These are phyloP conservation scores for Sextonia rubra DNA, from an alignment of 164 flowering plant genomes.

Conservation along the genomic window DNA sequence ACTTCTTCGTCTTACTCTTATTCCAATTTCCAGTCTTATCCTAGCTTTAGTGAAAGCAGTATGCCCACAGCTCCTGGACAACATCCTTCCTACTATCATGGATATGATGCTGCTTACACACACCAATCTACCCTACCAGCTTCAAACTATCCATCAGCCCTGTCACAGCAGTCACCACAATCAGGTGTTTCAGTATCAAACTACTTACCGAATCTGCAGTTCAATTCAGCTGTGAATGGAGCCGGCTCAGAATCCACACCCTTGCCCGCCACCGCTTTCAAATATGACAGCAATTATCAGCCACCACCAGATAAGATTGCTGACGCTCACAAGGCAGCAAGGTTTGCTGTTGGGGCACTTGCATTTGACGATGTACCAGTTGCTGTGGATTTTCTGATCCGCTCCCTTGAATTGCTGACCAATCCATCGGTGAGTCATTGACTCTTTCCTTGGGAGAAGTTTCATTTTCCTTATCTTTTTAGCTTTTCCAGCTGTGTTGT, in stretches of 20 bases:
- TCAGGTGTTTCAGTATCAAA: conserved; percentile 3
- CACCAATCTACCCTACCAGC: conserved; percentile 35
- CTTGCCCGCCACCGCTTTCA: conserved; percentile 29
- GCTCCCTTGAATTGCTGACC: conserved; percentile 83
- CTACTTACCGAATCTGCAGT: conserved; percentile 28
- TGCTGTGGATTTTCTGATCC: conserved; percentile 75
- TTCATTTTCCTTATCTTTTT: not conserved
- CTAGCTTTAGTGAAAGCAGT: conserved; percentile 69
- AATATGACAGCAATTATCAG: conserved; percentile 69
- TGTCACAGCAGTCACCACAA: conserved; percentile 14
- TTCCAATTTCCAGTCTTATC: conserved; percentile 81
- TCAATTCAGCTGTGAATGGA: conserved; percentile 34
- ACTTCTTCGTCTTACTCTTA: conserved; percentile 32
- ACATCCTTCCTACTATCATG: conserved; percentile 57
- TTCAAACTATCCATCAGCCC: conserved; percentile 19
- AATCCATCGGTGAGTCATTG: conserved; percentile 75
- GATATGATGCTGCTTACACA: conserved; percentile 48
- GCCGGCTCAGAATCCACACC: conserved; percentile 29
- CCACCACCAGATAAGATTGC: conserved; percentile 86
- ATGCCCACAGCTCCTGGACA: conserved; percentile 72
- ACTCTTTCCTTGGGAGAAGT: conserved; percentile 9
- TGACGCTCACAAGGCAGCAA: conserved; percentile 98
- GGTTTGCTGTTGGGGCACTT: conserved; percentile 98
- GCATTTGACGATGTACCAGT: conserved; percentile 91
- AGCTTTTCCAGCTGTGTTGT: not conserved